Percentiles rank a stretch among this genome's conserved stretches.
phyloP scores from a whole-genome alignment of 2,329 filamentous ascomycete genomes.

The Nothopassalora personata region DNA sequence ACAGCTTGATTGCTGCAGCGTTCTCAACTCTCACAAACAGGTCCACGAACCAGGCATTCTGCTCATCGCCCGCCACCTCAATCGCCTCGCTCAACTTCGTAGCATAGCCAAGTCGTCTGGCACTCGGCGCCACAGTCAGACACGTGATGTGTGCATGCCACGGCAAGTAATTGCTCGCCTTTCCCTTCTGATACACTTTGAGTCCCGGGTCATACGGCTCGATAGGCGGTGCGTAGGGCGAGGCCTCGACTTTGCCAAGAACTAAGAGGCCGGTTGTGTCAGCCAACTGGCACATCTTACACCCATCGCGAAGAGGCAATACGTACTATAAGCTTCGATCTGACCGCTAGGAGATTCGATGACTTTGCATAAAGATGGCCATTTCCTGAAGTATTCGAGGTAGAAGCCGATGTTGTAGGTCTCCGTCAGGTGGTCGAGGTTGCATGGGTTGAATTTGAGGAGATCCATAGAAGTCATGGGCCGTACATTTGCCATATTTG shows the following conservation, averaged over 20 bases:
- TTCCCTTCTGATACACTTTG: constrained; percentile 33
- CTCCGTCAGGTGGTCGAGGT: constrained; percentile 94
- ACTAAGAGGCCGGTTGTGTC: constrained; percentile 50
- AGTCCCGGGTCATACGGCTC: constrained; percentile 60
- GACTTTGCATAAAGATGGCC: constrained; percentile 90
- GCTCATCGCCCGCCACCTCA: constrained; percentile 73
- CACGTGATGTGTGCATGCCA: constrained; percentile 99
- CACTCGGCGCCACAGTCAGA: constrained; percentile 81
- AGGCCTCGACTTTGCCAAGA: constrained; percentile 91
- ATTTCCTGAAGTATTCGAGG: constrained; percentile 89
- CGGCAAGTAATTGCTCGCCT: constrained; percentile 72
- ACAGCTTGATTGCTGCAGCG: constrained; percentile 78
- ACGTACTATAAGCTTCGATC: constrained; percentile 86
- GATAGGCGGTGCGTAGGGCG: constrained; percentile 65
- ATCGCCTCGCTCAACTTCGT: constrained; percentile 75
- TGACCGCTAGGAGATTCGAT: constrained; percentile 81
- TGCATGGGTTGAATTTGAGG: constrained; percentile 86
- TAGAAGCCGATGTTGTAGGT: constrained; percentile 96
- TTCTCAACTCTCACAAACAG: constrained; percentile 90
- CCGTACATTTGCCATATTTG: constrained; percentile 54
- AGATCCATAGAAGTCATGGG: constrained; percentile 80
- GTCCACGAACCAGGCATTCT: constrained; percentile 91
- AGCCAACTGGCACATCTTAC: background rate
- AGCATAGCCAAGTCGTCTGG: constrained; percentile 80
- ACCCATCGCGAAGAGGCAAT: background rate